Conservation (phyloP, 2,329 filamentous ascomycete genomes). For the Capronia epimyces region DNA sequence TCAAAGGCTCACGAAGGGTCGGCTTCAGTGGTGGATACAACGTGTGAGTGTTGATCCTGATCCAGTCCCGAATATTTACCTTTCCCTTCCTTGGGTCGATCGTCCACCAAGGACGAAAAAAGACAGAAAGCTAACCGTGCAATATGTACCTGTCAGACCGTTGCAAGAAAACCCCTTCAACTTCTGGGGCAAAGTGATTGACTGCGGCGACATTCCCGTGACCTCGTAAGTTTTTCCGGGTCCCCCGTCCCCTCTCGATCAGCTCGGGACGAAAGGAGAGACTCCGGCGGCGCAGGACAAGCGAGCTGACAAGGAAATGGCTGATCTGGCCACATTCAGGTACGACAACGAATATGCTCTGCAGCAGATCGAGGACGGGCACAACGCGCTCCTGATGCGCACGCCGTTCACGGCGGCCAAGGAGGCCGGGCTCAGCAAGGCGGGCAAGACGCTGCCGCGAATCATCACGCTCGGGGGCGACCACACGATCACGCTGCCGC, state of each 20-base stretch:
- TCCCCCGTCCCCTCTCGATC: neutral
- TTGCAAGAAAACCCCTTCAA: slow-evolving; percentile 74
- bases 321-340: slow-evolving; percentile 41
- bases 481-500: slow-evolving; percentile 42
- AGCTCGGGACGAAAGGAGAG: too few relatives aligned
- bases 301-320: too few relatives aligned
- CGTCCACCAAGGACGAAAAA: neutral
- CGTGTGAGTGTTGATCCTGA: slow-evolving; percentile 44
- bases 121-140: neutral
- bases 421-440: slow-evolving; percentile 62
- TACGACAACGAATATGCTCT: slow-evolving; percentile 80
- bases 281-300: too few relatives aligned
- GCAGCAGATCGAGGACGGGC: slow-evolving; percentile 78
- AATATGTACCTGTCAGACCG: slow-evolving; percentile 40
- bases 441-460: slow-evolving; percentile 70
- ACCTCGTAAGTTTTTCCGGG: slow-evolving; percentile 63
- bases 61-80: neutral
- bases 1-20: slow-evolving; percentile 44
- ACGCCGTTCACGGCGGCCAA: slow-evolving; percentile 63
- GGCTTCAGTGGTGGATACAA: slow-evolving; percentile 75
- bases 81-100: too few relatives aligned
- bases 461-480: slow-evolving; percentile 65
- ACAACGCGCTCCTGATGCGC: slow-evolving; percentile 68
- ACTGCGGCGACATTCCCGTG: slow-evolving; percentile 80
- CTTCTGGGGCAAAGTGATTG: slow-evolving; percentile 71